Base-by-base conservation (phyloP, 768 basidiomycete genomes). In the Phaeotremella fagi region DNA sequence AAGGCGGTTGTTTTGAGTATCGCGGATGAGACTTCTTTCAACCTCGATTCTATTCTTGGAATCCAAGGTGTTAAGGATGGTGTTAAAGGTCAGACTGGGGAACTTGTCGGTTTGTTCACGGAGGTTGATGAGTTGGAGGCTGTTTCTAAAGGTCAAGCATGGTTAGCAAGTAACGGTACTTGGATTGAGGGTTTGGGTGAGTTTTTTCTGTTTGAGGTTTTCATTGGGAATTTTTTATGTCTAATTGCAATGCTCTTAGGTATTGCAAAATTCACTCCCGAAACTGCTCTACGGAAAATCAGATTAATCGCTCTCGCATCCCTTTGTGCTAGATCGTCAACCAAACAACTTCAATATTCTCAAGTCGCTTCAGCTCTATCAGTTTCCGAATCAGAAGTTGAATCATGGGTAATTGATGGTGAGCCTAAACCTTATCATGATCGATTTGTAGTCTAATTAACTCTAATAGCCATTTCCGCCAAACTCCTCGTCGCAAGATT, bases 391-490 rank as follows among this genome's bases (percentile, higher is more conserved):
- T 47, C 61, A n/a, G 63, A 72, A n/a, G 70, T 74, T 14, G 72
- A 74, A 48, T 45, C 57, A 25, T 72, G 68, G 67, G 69, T 71
- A 41, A 70, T 74, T 35, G 72, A 74, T 41, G 71, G 68, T 72
- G 38, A 49, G 67, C 59, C 3, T 33, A n/a, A 26, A 24, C 6
- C 20, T 41, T 6, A 36, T 43, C 16, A 29, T 25, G 4, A n/a
- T n/a, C 23, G 27, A 36, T 47, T 28, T 4, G 24, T 20, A 5
- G 20, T 7, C 23, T 15, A 6, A 25, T 16, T 4, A 6, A 6
- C 47, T 25, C 3, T 35, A 27, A 24, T 33, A 72, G 72, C 70
- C 27, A 71, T 74, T 50, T 66, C 62, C 47, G 55, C 64, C 26
- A 58, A 64, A 50, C 59, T 74, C 43, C 37, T 74, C 29, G 54